Base-by-base conservation (phyloP, 1,284 basidiomycete species). In the Heterobasidion occidentale region DNA sequence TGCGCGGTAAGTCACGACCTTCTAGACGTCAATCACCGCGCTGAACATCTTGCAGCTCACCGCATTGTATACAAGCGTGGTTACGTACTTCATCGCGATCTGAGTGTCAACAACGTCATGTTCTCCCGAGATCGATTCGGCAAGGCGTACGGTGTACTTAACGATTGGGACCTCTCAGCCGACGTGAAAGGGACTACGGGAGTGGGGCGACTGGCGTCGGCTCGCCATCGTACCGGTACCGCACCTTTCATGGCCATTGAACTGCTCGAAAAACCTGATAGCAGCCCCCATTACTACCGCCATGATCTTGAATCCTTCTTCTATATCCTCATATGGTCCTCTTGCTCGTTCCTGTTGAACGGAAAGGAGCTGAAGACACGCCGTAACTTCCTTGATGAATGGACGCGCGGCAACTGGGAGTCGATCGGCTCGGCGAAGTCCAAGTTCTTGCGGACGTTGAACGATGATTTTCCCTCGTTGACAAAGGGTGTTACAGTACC, bases 231-330 rank as follows among this genome's bases (percentile, higher is more conserved):
- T 33, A 33, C 27, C 27, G 27, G 27, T 3, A 27, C 27, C 27
- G 27, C 27, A 27, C 27, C 27, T 27, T 27, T 27, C 27, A 27
- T 27, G 27, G 27, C 27, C 27, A 27, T 27, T 27, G 27, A 27
- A 27, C 4, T 27, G 27, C 48, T 15, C 19, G 48, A 20, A 50
- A 20, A 50, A 9, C 48, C 11, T 50, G 27, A 27, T 27, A 27
- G 27, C 27, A 27, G 27, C 27, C 48, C 48, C 19, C 19, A 27
- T 35, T 33, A 36, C 51, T 38, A 44, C n/a, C 36, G 17, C n/a
- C 51, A 52, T n/a, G 51, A 52, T 12, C 51, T 52, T 8, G 51
- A 52, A 17, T 20, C 51, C 34, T 52, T 52, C 34, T 35, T 44
- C 17, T 52, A 36, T 33, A 36, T 52, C 33, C 34, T 38, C n/a